Conservation (phyloP, 2,329 filamentous ascomycete species). For the Talaromyces pinophilus region DNA sequence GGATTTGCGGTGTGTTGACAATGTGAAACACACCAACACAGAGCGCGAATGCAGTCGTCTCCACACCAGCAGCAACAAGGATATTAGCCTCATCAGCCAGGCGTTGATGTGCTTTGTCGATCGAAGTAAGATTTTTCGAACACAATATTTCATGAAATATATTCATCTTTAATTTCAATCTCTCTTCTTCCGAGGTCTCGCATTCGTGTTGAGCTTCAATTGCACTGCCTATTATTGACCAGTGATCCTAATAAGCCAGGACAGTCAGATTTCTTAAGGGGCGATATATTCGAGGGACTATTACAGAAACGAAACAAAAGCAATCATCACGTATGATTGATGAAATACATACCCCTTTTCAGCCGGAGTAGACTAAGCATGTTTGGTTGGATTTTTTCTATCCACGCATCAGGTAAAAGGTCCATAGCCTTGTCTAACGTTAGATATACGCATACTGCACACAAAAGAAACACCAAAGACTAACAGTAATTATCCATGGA, state of each 20-base stretch:
- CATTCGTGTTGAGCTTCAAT: constrained; percentile 21
- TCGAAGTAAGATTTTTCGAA: constrained; percentile 29
- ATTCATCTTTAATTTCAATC: constrained; percentile 23
- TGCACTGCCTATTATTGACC: constrained; percentile 26
- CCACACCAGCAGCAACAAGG: constrained; percentile 35
- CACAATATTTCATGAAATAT: constrained; percentile 36
- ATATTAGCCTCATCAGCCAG: constrained; percentile 36
- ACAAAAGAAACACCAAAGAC: background rate
- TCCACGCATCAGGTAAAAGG: constrained; percentile 20
- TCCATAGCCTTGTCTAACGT: constrained; percentile 18
- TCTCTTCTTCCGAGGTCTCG: background rate
- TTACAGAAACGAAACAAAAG: background rate
- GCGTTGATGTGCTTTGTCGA: constrained; percentile 39
- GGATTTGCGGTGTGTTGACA: constrained; percentile 25
- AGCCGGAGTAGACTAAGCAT: constrained; percentile 22
- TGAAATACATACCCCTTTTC: constrained; percentile 20
- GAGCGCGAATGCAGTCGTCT: constrained; percentile 37
- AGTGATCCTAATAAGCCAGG: constrained; percentile 24
- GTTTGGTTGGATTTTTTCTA: constrained; percentile 23
- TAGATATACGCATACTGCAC: background rate
- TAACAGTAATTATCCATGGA: constrained; percentile 27
- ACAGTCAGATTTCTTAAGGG: background rate
- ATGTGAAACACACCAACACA: constrained; percentile 28
- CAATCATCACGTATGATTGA: background rate
- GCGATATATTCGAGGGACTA: background rate